Evolutionary conservation across 768 basidiomycete species (phyloP).

Genomic region (Myochromella boudieri): DNA sequence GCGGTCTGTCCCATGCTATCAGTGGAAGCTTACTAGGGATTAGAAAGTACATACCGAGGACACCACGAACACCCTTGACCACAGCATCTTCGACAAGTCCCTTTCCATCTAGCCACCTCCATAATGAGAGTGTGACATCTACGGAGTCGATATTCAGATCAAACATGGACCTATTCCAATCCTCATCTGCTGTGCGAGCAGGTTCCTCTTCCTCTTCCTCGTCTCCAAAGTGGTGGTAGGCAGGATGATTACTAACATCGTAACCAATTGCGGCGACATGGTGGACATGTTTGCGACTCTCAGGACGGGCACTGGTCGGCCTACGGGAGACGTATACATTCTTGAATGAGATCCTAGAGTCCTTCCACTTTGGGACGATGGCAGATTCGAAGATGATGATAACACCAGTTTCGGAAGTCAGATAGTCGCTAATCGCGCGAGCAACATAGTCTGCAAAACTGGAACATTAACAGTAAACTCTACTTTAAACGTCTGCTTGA

Average conservation of each 20-base stretch:
- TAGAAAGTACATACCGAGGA: conserved; percentile 61
- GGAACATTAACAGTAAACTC: conserved; percentile 3
- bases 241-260: conserved; percentile 76
- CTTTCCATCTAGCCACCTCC: conserved; percentile 94
- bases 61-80: conserved; percentile 91
- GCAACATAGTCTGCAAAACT: conserved; percentile 72
- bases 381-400: conserved; percentile 97
- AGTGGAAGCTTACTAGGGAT: not conserved
- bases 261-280: conserved; percentile 68
- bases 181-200: conserved; percentile 35
- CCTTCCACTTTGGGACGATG: conserved; percentile 97
- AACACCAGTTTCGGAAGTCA: conserved; percentile 91
- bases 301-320: conserved; percentile 33
- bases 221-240: conserved; percentile 53
- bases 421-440: conserved; percentile 83
- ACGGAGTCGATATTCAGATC: conserved; percentile 93
- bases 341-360: conserved; percentile 93
- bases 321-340: conserved; percentile 93
- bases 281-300: conserved; percentile 27
- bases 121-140: conserved; percentile 89
- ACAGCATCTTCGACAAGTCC: conserved; percentile 90
- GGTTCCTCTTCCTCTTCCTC: conserved; percentile 60
- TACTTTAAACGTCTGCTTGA: not conserved
- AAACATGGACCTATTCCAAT: conserved; percentile 83
- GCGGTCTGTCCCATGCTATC: conserved; percentile 59